Percentiles rank a stretch among this genome's conserved stretches.
Evolutionary conservation across 2,329 filamentous ascomycete genomes (phyloP).

Genomic region (Exophiala xenobiotica): DNA sequence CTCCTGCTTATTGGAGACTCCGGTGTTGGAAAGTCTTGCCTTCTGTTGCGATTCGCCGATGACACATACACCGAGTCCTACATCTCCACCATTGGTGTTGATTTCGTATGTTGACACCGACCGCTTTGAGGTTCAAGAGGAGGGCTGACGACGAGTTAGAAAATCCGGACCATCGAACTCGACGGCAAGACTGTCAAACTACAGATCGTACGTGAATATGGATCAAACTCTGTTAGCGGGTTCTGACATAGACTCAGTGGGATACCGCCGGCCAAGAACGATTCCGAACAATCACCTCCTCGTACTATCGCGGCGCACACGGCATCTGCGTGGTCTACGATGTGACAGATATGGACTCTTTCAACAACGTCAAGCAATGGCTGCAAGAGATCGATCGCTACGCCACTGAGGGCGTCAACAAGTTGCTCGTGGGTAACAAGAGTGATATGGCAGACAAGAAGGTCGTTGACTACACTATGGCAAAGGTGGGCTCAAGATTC

Average conservation of each 20-base stretch:
- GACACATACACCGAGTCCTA: slow-evolving; percentile 99
- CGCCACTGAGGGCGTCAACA: slow-evolving; percentile 98
- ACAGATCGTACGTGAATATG: slow-evolving; percentile 75
- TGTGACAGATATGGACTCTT: slow-evolving; percentile 99
- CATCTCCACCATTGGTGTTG: slow-evolving; percentile 99
- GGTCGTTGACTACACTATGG: slow-evolving; percentile 98
- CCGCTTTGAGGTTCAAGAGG: slow-evolving; percentile 12
- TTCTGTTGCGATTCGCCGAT: slow-evolving; percentile 96
- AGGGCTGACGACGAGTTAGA: slow-evolving; percentile 57
- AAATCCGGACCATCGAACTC: slow-evolving; percentile 99
- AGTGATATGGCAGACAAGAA: slow-evolving; percentile 99
- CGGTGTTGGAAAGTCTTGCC: slow-evolving; percentile 99
- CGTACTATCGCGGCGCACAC: slow-evolving; percentile 98
- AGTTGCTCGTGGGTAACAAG: slow-evolving; percentile 99
- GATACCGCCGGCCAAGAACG: slow-evolving; percentile 98
- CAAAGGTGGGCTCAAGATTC: slow-evolving; percentile 69
- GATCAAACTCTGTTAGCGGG: slow-evolving; percentile 30
- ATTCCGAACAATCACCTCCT: slow-evolving; percentile 99
- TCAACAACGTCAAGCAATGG: slow-evolving; percentile 99
- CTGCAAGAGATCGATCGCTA: slow-evolving; percentile 99
- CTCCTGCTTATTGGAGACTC: slow-evolving; percentile 99
- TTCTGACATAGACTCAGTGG: slow-evolving; percentile 63
- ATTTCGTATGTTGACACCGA: slow-evolving; percentile 71
- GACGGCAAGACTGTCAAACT: slow-evolving; percentile 99
- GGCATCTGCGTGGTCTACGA: slow-evolving; percentile 99